phyloP scores from a whole-genome alignment of 2,329 filamentous ascomycete species.

The Escovopsis sp. region DNA sequence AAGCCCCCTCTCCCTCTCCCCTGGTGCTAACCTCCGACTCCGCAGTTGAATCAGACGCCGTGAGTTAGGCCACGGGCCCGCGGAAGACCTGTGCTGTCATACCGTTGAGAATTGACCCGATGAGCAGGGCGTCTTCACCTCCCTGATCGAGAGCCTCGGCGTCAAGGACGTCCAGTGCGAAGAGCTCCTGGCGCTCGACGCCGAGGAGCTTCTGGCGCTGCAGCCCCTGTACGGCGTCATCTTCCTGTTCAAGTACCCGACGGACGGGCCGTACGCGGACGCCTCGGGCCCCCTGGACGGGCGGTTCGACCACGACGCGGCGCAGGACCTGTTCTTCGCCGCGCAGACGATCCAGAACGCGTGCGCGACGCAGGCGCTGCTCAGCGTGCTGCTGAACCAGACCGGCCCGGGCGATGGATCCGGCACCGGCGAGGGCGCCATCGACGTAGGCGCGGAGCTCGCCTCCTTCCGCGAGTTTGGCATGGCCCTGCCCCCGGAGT shows the following conservation, averaged over 20 bases:
- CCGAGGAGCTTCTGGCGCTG: slow-evolving; percentile 54
- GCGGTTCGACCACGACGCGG: slow-evolving; percentile 59
- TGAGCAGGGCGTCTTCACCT: slow-evolving; percentile 80
- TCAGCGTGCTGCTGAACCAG: slow-evolving; percentile 86
- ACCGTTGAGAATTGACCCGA: no score
- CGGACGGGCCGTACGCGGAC: slow-evolving; percentile 45
- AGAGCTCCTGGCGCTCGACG: slow-evolving; percentile 81
- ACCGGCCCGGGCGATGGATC: slow-evolving; percentile 15
- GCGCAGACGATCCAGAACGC: slow-evolving; percentile 97
- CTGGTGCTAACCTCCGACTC: not conserved
- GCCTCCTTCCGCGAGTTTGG: slow-evolving; percentile 79
- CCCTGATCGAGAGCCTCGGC: slow-evolving; percentile 79
- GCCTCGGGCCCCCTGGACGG: slow-evolving; percentile 63
- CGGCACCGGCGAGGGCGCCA: slow-evolving; percentile 21
- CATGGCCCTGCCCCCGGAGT: slow-evolving; percentile 63
- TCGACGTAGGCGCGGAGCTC: slow-evolving; percentile 60
- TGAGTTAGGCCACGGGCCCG: slow-evolving; percentile 24
- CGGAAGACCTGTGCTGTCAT: no score
- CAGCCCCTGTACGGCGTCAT: slow-evolving; percentile 87
- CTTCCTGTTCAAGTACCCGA: slow-evolving; percentile 96
- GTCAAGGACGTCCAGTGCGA: slow-evolving; percentile 93
- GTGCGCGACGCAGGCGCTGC: slow-evolving; percentile 87
- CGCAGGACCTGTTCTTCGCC: slow-evolving; percentile 79
- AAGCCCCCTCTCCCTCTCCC: no score
- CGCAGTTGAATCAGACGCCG: slow-evolving; percentile 81